Conservation (phyloP, 495 filamentous ascomycete species). For the Opeltia flavorubescens region DNA sequence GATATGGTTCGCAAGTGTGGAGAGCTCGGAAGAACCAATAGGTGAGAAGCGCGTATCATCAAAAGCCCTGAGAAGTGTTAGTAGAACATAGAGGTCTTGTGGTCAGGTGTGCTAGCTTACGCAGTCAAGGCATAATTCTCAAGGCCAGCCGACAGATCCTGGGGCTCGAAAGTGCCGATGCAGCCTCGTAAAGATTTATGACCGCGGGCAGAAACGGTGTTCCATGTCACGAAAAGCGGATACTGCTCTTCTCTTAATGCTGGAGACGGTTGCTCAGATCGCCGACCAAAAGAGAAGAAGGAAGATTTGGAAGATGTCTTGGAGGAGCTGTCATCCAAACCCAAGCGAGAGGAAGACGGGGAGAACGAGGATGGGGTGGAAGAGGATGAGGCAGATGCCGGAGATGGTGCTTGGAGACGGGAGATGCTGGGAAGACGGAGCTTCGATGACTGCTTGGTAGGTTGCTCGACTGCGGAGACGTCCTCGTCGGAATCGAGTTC, state of each 20-base stretch:
- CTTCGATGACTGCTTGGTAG: slow-evolving; percentile 13
- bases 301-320: slow-evolving; percentile 29
- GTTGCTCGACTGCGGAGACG: neutral
- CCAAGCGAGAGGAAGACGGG: slow-evolving; percentile 28
- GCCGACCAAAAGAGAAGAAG: slow-evolving; percentile 24
- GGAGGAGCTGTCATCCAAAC: slow-evolving; percentile 27
- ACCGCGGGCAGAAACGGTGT: slow-evolving; percentile 45
- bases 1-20: slow-evolving; percentile 51
- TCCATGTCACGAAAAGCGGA: slow-evolving; percentile 95
- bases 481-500: slow-evolving; percentile 5
- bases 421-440: slow-evolving; percentile 12
- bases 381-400: slow-evolving; percentile 16
- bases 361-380: slow-evolving; percentile 20
- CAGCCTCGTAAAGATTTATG: slow-evolving; percentile 70
- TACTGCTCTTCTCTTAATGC: slow-evolving; percentile 18
- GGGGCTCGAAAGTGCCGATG: slow-evolving; percentile 87
- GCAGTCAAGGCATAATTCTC: slow-evolving; percentile 74
- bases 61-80: slow-evolving; percentile 43
- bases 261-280: slow-evolving; percentile 18
- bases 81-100: neutral
- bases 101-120: slow-evolving; percentile 29
- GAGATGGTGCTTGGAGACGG: slow-evolving; percentile 23
- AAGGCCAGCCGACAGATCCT: slow-evolving; percentile 58
- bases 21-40: slow-evolving; percentile 51
- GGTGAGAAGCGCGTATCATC: slow-evolving; percentile 77